These are phyloP conservation scores for Salix suchowensis DNA, from an alignment of 345 rosid genomes.

Conservation along the genomic window DNA sequence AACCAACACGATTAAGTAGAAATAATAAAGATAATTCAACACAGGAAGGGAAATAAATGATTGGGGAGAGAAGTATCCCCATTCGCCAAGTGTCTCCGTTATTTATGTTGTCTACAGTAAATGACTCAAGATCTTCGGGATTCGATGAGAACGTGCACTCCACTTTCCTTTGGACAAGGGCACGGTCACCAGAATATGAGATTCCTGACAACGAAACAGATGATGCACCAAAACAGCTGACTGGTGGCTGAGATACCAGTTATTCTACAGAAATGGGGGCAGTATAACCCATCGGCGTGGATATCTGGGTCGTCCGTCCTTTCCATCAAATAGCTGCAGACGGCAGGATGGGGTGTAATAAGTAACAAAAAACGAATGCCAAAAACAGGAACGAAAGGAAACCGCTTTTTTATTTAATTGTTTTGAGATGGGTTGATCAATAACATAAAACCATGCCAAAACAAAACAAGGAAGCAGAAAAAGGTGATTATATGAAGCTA, in stretches of 20 bases:
- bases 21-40: not conserved
- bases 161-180: conserved; percentile 1
- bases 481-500: not conserved
- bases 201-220: not conserved
- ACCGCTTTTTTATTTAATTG: not conserved
- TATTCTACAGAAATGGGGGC: conserved; percentile 76
- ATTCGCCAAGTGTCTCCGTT: not conserved
- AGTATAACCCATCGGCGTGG: conserved; percentile 91
- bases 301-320: conserved; percentile 83
- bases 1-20: not conserved
- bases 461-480: not conserved
- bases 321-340: conserved; percentile 84
- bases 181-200: conserved; percentile 4
- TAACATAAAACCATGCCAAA: not conserved
- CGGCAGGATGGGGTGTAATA: conserved; percentile 1
- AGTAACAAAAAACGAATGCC: not conserved
- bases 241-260: not conserved
- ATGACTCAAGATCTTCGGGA: not conserved
- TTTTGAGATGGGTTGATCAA: not conserved
- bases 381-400: not conserved
- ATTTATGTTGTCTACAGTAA: conserved; percentile 9
- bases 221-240: not conserved
- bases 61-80: not conserved
- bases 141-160: not conserved
- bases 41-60: not conserved